A percentile compares a stretch with the other conserved stretches of the same genome.
These are phyloP conservation scores for Tylopilus felleus DNA, from an alignment of 768 basidiomycete genomes.

Conservation along the genomic window DNA sequence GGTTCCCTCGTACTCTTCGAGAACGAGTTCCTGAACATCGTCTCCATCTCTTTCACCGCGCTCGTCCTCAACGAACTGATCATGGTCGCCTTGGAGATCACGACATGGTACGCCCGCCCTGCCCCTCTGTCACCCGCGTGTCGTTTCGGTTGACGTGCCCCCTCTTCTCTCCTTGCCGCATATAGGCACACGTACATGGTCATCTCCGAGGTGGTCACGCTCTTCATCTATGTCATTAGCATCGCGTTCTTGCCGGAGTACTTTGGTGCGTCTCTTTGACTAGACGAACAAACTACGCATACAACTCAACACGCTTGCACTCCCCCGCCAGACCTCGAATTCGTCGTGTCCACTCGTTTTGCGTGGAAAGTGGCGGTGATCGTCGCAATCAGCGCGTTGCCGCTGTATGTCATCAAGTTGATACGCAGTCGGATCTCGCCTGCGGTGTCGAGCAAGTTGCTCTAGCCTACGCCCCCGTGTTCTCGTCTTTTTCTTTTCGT, in stretches of 20 bases:
- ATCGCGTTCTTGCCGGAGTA: conserved; percentile 95
- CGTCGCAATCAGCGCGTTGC: conserved; percentile 90
- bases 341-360: conserved; percentile 85
- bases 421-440: conserved; percentile 85
- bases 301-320: not conserved
- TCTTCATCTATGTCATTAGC: conserved; percentile 84
- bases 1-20: conserved; percentile 95
- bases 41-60: conserved; percentile 96
- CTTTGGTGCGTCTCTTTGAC: conserved; percentile 64
- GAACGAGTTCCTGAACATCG: conserved; percentile 96
- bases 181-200: conserved; percentile 94
- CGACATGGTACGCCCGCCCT: conserved; percentile 72
- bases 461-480: conserved; percentile 38
- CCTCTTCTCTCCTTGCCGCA: too few relatives aligned
- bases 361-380: conserved; percentile 95
- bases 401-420: conserved; percentile 86
- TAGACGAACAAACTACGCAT: too few relatives aligned
- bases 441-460: conserved; percentile 88
- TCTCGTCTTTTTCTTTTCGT: not conserved
- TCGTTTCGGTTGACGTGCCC: not conserved
- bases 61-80: conserved; percentile 95
- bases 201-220: conserved; percentile 83
- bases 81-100: conserved; percentile 98
- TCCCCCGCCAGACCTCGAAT: conserved; percentile 70
- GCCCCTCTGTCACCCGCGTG: not conserved